phyloP scores from a whole-genome alignment of 2,329 filamentous ascomycete species.

The Stachybotrys chartarum region DNA sequence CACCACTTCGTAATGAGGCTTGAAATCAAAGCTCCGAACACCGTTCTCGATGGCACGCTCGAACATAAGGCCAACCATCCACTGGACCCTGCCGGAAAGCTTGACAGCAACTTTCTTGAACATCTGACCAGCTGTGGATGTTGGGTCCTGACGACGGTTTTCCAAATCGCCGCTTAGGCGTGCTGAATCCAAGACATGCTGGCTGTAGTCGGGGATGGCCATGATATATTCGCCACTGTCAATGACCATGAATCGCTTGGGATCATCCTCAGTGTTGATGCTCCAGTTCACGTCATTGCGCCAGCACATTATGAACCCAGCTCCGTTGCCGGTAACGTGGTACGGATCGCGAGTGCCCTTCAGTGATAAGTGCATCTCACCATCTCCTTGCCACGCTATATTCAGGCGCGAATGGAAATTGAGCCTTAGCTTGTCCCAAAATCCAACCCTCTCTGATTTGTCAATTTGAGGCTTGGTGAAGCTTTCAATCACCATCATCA shows the following conservation, averaged over 20 bases:
- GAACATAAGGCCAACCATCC: constrained; percentile 86
- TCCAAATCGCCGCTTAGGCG: constrained; percentile 45
- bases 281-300: constrained; percentile 86
- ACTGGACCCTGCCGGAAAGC: constrained; percentile 89
- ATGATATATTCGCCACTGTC: constrained; percentile 93
- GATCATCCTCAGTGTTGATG: constrained; percentile 77
- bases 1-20: constrained; percentile 84
- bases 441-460: constrained; percentile 86
- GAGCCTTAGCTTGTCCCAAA: constrained; percentile 97
- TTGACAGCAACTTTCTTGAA: constrained; percentile 99
- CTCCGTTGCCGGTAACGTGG: constrained; percentile 82
- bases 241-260: constrained; percentile 89
- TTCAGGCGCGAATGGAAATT: constrained; percentile 89
- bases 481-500: constrained; percentile 99
- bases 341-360: constrained; percentile 94
- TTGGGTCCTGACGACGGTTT: constrained; percentile 55
- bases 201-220: constrained; percentile 87
- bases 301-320: constrained; percentile 98
- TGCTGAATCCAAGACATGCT: constrained; percentile 66
- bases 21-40: constrained; percentile 77
- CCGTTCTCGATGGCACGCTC: constrained; percentile 72
- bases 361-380: constrained; percentile 86
- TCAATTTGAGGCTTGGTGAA: constrained; percentile 96
- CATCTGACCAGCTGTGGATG: constrained; percentile 63
- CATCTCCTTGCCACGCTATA: constrained; percentile 89